phyloP scores from a whole-genome alignment of 257 asterid genomes.

The Salvia rosmarinus region DNA sequence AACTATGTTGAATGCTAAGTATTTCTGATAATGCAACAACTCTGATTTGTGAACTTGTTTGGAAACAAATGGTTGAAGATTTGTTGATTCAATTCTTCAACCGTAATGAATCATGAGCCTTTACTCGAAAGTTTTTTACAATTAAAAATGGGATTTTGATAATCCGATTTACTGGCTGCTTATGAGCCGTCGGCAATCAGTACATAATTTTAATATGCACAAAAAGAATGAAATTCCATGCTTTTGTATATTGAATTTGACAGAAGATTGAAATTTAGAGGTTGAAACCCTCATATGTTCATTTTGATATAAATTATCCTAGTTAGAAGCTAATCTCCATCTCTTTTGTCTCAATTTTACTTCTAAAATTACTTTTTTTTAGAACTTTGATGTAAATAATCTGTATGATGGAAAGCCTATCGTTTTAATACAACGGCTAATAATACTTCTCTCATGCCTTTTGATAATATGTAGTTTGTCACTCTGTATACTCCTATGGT shows the following conservation, averaged over 20 bases:
- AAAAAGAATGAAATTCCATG: not conserved
- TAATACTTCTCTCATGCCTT: not conserved
- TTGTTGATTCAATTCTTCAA: not conserved
- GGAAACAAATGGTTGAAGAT: not conserved
- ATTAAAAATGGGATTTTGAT: too few relatives aligned
- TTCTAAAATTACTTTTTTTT: too few relatives aligned
- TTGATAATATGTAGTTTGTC: not conserved
- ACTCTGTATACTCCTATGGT: not conserved
- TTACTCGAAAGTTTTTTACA: conserved; percentile 6
- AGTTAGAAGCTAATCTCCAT: not conserved
- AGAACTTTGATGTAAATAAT: too few relatives aligned
- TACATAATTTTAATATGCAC: conserved; percentile 3
- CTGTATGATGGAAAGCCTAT: conserved; percentile 8
- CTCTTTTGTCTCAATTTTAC: not conserved
- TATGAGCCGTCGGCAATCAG: too few relatives aligned
- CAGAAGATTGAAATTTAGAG: not conserved
- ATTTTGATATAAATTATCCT: conserved; percentile 1
- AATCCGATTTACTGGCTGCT: too few relatives aligned
- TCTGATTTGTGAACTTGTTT: conserved; percentile 9
- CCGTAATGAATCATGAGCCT: conserved; percentile 7
- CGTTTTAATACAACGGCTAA: not conserved
- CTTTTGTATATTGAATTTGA: not conserved
- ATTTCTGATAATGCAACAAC: conserved; percentile 17
- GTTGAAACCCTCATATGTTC: not conserved
- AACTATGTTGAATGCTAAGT: conserved; percentile 6